These are phyloP conservation scores for Irpex sp. DNA, from an alignment of 1,284 basidiomycete species.

Conservation along the genomic window DNA sequence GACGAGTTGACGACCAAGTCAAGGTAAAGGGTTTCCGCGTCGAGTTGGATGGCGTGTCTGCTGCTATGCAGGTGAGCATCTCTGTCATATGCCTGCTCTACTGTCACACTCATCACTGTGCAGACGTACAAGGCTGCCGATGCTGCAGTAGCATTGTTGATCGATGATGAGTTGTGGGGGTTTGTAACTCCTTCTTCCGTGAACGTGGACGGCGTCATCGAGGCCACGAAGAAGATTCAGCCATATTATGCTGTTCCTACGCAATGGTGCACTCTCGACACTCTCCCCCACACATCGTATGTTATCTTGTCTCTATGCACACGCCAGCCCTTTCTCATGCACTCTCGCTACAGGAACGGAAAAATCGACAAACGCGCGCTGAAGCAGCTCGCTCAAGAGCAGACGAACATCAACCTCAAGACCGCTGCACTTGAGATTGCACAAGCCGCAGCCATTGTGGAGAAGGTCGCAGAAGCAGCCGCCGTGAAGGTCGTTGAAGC, in stretches of 20 bases:
- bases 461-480: slow-evolving; percentile 4
- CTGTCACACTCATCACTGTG: neutral
- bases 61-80: slow-evolving; percentile 48
- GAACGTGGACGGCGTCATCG: slow-evolving; percentile 36
- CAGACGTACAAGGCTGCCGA: slow-evolving; percentile 43
- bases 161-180: slow-evolving; percentile 52
- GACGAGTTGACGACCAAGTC: slow-evolving; percentile 52
- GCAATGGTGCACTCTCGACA: slow-evolving; percentile 37
- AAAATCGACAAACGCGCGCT: slow-evolving; percentile 54
- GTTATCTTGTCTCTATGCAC: neutral
- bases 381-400: slow-evolving; percentile 37
- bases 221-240: slow-evolving; percentile 44
- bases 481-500: slow-evolving; percentile 1
- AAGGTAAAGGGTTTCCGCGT: slow-evolving; percentile 64
- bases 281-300: slow-evolving; percentile 50
- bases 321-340: neutral
- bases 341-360: slow-evolving; percentile 20
- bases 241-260: slow-evolving; percentile 60
- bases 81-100: neutral
- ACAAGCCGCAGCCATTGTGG: slow-evolving; percentile 15
- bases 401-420: slow-evolving; percentile 8
- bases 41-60: slow-evolving; percentile 56
- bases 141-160: slow-evolving; percentile 46
- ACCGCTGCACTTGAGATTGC: slow-evolving; percentile 15
- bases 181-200: slow-evolving; percentile 45